Conservation (phyloP, 768 basidiomycete species). For the Leccinum disarticulatum region DNA sequence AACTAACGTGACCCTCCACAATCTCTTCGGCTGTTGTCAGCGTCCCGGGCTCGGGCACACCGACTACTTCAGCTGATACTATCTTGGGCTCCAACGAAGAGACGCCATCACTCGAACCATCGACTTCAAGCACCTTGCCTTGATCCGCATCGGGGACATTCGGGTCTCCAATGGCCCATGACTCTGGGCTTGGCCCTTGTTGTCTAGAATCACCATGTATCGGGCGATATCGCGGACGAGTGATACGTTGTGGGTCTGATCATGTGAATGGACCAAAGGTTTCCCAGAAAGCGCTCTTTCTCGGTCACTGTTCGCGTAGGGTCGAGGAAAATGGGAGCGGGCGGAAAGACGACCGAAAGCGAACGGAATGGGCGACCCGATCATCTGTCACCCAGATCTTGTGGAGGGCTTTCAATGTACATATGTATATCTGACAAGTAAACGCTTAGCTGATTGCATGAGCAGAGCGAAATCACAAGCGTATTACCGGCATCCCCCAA, state of each 20-base stretch:
- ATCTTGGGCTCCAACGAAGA: constrained; percentile 26
- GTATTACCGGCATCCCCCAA: constrained; percentile 80
- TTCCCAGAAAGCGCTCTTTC: too few relatives aligned
- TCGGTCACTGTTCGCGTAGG: constrained; percentile 61
- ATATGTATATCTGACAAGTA: constrained; percentile 72
- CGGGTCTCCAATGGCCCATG: constrained; percentile 40
- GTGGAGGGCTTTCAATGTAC: constrained; percentile 79
- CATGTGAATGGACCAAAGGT: too few relatives aligned
- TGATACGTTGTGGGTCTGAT: constrained; percentile 34
- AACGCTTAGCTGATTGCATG: constrained; percentile 8
- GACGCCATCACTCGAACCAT: neutral
- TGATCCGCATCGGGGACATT: neutral
- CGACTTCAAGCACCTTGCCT: neutral
- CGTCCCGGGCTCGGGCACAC: neutral
- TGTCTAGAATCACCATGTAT: constrained; percentile 51
- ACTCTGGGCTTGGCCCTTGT: constrained; percentile 49
- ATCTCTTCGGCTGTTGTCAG: constrained; percentile 13
- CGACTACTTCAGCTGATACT: constrained; percentile 13
- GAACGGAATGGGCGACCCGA: constrained; percentile 82
- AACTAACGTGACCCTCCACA: constrained; percentile 17
- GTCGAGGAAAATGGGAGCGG: constrained; percentile 63
- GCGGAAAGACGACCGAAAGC: constrained; percentile 75
- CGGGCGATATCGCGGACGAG: constrained; percentile 23
- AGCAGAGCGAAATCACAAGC: neutral
- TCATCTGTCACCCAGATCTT: constrained; percentile 85